Conservation (phyloP, 1,284 basidiomycete genomes). For the Trametes polyzona region DNA sequence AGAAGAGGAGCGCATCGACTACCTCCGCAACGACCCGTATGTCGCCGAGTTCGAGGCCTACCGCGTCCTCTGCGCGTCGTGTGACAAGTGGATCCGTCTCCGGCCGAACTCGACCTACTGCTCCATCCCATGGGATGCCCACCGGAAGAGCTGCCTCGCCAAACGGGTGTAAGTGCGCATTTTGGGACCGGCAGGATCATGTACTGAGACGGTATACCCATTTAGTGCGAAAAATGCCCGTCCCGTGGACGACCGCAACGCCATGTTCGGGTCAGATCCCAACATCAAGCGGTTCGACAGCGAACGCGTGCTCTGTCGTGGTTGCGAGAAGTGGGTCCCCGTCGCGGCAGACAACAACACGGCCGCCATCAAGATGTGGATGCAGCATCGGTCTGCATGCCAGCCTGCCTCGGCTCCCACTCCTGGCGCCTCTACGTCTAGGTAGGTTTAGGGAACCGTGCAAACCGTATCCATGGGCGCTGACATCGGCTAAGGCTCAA, state of each 20-base stretch:
- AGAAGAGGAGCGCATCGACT: slow-evolving; percentile 77
- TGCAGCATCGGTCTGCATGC: slow-evolving; percentile 36
- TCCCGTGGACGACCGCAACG: slow-evolving; percentile 59
- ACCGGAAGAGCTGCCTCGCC: slow-evolving; percentile 73
- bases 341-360: slow-evolving; percentile 39
- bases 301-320: slow-evolving; percentile 67
- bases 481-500: slow-evolving; percentile 14
- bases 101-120: slow-evolving; percentile 83
- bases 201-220: slow-evolving; percentile 8
- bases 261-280: slow-evolving; percentile 61
- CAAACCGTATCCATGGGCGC: neutral
- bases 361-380: slow-evolving; percentile 38
- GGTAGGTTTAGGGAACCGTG: slow-evolving; percentile 20
- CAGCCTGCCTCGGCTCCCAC: slow-evolving; percentile 23
- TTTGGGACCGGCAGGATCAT: neutral
- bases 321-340: slow-evolving; percentile 67
- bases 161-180: slow-evolving; percentile 60
- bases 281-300: slow-evolving; percentile 71
- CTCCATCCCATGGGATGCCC: slow-evolving; percentile 84
- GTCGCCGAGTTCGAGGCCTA: slow-evolving; percentile 79
- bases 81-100: slow-evolving; percentile 81
- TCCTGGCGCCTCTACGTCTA: slow-evolving; percentile 24
- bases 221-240: slow-evolving; percentile 31
- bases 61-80: slow-evolving; percentile 73
- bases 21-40: slow-evolving; percentile 73